phyloP scores from a whole-genome alignment of 192 early-diverging fungal species.

The Entomortierella parvispora region DNA sequence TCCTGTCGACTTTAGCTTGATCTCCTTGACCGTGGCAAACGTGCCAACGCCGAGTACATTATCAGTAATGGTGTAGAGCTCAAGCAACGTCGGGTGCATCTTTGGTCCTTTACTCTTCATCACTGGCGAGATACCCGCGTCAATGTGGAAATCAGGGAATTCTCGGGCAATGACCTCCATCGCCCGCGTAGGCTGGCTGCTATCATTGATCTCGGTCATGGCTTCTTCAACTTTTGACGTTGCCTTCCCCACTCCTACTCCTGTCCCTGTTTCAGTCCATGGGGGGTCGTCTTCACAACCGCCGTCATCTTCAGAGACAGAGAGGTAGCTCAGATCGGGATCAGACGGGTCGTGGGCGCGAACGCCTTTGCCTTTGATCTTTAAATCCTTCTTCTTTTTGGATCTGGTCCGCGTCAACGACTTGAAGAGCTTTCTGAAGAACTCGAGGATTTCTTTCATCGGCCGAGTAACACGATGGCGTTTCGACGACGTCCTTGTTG shows the following conservation, averaged over 20 bases:
- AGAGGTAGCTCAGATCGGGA: not conserved
- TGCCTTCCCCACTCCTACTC: not conserved
- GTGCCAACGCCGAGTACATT: slow-evolving; percentile 59
- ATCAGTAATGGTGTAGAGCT: slow-evolving; percentile 58
- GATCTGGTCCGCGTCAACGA: not conserved
- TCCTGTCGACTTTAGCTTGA: slow-evolving; percentile 63
- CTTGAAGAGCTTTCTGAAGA: slow-evolving; percentile 8
- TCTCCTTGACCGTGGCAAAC: slow-evolving; percentile 76
- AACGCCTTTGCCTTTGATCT: not conserved
- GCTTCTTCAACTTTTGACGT: too few species aligned
- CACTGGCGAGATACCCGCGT: too few species aligned
- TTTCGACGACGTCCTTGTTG: not conserved
- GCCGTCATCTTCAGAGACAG: slow-evolving; percentile 4
- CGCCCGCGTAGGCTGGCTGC: too few species aligned
- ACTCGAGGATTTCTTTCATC: slow-evolving; percentile 3
- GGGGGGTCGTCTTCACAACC: not conserved
- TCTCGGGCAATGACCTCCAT: too few species aligned
- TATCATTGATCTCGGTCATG: too few species aligned
- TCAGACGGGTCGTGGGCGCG: not conserved
- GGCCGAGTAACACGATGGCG: not conserved
- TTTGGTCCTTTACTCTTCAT: slow-evolving; percentile 26
- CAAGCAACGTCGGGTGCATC: slow-evolving; percentile 37
- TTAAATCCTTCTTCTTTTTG: not conserved
- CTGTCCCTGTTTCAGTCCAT: too few species aligned
- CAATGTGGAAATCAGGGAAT: too few species aligned